Percentiles rank a stretch among this genome's conserved stretches.
Evolutionary conservation across 2,329 filamentous ascomycete genomes (phyloP).

Genomic region (Truncatella angustata): DNA sequence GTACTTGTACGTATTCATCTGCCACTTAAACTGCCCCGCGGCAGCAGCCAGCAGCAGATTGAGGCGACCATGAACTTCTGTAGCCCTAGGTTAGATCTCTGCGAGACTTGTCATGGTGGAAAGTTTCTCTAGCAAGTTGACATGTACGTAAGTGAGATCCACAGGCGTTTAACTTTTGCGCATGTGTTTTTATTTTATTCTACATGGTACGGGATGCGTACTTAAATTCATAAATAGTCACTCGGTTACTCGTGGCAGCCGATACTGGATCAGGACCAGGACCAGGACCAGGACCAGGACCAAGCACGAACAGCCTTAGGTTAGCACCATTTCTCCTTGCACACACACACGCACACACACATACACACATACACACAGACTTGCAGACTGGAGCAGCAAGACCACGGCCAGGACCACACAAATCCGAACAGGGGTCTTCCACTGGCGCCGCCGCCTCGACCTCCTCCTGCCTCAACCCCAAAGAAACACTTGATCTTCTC

Average conservation of each 20-base stretch:
- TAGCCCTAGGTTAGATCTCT: not conserved
- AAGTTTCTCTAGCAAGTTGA: not conserved
- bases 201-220: not conserved
- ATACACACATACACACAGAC: not conserved
- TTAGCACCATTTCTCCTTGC: no score
- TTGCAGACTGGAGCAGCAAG: not conserved
- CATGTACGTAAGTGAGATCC: not conserved
- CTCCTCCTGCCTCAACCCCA: constrained; percentile 10
- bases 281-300: constrained; percentile 7
- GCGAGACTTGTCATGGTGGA: not conserved
- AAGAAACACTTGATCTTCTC: constrained; percentile 25
- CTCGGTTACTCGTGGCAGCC: not conserved
- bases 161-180: constrained; percentile 1
- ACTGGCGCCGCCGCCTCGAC: constrained; percentile 9
- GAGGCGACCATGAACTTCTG: constrained; percentile 1
- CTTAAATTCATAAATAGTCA: not conserved
- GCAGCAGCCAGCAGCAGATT: not conserved
- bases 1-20: no score
- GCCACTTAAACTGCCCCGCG: not conserved
- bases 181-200: not conserved
- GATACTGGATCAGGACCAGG: constrained; percentile 2
- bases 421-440: constrained; percentile 8
- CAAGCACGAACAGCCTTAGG: not conserved
- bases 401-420: no score
- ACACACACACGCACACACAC: no score